phyloP scores from a whole-genome alignment of 768 basidiomycete genomes.

The Agrocybe pediades region DNA sequence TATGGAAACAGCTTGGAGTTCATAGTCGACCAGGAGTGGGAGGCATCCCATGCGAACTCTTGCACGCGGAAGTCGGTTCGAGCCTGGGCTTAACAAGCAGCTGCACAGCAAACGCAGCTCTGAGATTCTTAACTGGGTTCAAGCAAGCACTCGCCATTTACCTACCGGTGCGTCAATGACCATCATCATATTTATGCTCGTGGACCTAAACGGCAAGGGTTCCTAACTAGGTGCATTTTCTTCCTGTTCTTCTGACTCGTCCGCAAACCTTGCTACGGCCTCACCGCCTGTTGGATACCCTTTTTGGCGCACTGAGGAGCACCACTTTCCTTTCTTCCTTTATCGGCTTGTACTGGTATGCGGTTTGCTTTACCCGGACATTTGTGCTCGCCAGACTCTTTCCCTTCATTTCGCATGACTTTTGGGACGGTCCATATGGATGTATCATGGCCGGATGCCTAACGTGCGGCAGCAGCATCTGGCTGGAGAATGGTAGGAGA shows the following conservation, averaged over 20 bases:
- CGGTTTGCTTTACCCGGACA: conserved; percentile 71
- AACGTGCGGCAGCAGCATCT: conserved; percentile 74
- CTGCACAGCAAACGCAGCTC: conserved; percentile 58
- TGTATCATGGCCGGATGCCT: conserved; percentile 68
- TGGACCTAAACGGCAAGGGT: background rate
- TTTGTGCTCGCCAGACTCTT: conserved; percentile 63
- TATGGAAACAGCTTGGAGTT: conserved; percentile 62
- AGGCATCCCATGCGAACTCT: conserved; percentile 75
- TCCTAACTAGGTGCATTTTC: conserved; percentile 59
- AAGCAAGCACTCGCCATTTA: conserved; percentile 66
- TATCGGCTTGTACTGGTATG: conserved; percentile 68
- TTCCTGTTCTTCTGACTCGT: conserved; percentile 63
- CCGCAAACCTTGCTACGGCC: conserved; percentile 53
- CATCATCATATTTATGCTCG: background rate
- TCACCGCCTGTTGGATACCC: conserved; percentile 38
- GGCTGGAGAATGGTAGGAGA: conserved; percentile 71
- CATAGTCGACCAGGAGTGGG: conserved; percentile 54
- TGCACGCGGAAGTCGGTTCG: conserved; percentile 60
- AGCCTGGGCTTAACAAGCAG: conserved; percentile 50
- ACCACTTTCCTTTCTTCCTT: conserved; percentile 75
- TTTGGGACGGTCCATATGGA: conserved; percentile 79
- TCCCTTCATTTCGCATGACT: conserved; percentile 70
- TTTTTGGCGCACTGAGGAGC: conserved; percentile 60
- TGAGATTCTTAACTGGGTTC: conserved; percentile 61
- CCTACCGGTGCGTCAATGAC: conserved; percentile 57